Evolutionary conservation across 768 basidiomycete species (phyloP).

Genomic region (Lactifluus subvellereus): DNA sequence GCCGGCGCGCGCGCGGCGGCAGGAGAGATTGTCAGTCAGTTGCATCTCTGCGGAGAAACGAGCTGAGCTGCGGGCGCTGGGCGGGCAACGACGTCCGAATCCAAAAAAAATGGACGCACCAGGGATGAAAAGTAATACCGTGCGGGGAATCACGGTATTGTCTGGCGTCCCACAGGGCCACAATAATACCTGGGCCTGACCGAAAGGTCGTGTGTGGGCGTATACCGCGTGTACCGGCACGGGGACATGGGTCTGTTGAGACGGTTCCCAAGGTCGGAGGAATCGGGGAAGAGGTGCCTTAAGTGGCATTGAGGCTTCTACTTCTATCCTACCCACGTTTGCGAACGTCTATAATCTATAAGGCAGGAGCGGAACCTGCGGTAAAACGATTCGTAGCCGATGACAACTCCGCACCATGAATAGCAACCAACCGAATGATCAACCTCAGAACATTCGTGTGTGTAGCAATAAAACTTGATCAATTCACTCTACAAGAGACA

Average conservation of each 20-base stretch:
- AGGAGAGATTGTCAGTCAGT: no score
- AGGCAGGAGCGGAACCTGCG: no score
- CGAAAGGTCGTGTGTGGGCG: conserved; percentile 35
- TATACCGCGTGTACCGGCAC: conserved; percentile 30
- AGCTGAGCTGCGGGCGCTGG: no score
- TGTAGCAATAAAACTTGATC: background rate
- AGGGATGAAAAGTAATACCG: conserved; percentile 20
- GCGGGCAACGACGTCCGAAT: no score
- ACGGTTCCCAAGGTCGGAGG: conserved; percentile 16
- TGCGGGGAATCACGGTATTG: background rate
- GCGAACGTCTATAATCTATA: no score
- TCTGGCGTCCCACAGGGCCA: conserved; percentile 36
- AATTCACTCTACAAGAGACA: background rate
- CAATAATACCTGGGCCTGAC: conserved; percentile 46
- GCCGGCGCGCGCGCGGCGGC: no score
- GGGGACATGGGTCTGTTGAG: background rate
- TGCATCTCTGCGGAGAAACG: no score
- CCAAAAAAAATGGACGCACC: background rate
- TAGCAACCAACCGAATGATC: no score
- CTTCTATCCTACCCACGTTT: no score
- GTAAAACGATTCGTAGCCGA: no score
- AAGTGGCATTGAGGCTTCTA: background rate
- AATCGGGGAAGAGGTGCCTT: conserved; percentile 18
- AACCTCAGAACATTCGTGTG: background rate
- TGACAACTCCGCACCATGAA: no score